phyloP scores from a whole-genome alignment of 352 stramenopile genomes.

The Paralagenidium karlingii region DNA sequence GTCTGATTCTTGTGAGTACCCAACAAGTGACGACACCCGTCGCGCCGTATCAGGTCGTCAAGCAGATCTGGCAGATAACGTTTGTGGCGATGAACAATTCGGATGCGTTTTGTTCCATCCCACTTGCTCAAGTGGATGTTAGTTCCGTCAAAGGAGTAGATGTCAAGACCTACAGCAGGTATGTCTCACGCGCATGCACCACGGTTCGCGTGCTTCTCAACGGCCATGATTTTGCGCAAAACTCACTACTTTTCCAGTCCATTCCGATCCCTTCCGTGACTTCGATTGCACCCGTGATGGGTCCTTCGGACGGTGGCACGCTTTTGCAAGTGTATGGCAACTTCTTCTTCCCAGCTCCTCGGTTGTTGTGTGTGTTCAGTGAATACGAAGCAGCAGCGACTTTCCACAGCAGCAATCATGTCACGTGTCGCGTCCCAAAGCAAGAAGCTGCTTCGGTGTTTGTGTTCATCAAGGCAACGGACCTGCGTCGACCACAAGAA shows the following conservation, averaged over 20 bases:
- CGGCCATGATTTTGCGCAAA: conserved; percentile 8
- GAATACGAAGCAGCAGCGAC: conserved; percentile 12
- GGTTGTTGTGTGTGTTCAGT: conserved; percentile 26
- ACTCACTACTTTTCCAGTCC: conserved; percentile 8
- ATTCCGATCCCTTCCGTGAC: conserved; percentile 13
- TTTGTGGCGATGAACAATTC: background rate
- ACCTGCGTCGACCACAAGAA: conserved; percentile 3
- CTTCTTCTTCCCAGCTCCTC: conserved; percentile 14
- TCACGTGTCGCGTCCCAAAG: conserved; percentile 15
- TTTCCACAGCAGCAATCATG: conserved; percentile 12
- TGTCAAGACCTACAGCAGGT: conserved; percentile 8
- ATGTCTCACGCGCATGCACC: conserved; percentile 10
- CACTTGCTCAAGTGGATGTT: background rate
- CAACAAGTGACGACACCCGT: too few species aligned
- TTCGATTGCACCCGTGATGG: conserved; percentile 10
- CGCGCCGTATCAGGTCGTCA: background rate
- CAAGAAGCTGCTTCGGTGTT: conserved; percentile 11
- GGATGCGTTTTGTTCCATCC: background rate
- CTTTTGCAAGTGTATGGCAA: conserved; percentile 17
- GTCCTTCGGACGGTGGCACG: conserved; percentile 17
- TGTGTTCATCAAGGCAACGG: conserved; percentile 15
- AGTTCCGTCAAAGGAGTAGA: conserved; percentile 3
- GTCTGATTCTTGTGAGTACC: background rate
- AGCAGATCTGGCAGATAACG: background rate
- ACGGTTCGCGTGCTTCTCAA: conserved; percentile 13